A percentile compares a stretch with the other conserved stretches of the same genome.
These are phyloP conservation scores for Boletellus sp. DNA, from an alignment of 768 basidiomycete species.

Conservation along the genomic window DNA sequence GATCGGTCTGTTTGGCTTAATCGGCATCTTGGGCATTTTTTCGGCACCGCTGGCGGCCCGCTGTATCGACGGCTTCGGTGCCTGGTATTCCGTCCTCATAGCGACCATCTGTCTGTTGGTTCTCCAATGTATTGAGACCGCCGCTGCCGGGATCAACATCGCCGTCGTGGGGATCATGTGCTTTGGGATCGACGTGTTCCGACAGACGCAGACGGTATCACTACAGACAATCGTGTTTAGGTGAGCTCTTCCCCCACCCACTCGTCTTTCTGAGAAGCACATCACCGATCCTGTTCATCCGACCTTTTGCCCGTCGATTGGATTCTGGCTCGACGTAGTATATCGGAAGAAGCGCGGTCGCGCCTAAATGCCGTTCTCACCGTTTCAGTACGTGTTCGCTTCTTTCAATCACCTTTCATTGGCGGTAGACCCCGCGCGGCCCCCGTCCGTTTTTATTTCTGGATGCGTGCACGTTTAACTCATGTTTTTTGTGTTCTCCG, in stretches of 20 bases:
- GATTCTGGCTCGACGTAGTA: slow-evolving; percentile 10
- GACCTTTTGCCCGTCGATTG: too few relatives aligned
- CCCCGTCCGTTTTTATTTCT: neutral
- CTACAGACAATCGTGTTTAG: slow-evolving; percentile 26
- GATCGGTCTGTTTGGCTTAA: slow-evolving; percentile 47
- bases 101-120: slow-evolving; percentile 30
- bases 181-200: slow-evolving; percentile 39
- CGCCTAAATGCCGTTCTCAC: slow-evolving; percentile 30
- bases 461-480: too few relatives aligned
- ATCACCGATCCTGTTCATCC: neutral
- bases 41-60: slow-evolving; percentile 26
- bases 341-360: slow-evolving; percentile 27
- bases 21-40: slow-evolving; percentile 40
- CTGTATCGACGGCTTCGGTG: slow-evolving; percentile 31
- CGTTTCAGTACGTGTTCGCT: slow-evolving; percentile 21
- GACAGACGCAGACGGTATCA: slow-evolving; percentile 39
- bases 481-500: neutral
- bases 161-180: slow-evolving; percentile 39
- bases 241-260: slow-evolving; percentile 7
- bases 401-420: neutral
- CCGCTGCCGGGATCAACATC: slow-evolving; percentile 36
- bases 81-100: slow-evolving; percentile 41
- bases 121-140: slow-evolving; percentile 33
- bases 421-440: too few relatives aligned
- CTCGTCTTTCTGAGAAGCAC: neutral